Evolutionary conservation across 768 basidiomycete genomes (phyloP).

Genomic region (Leccinellum luteum): DNA sequence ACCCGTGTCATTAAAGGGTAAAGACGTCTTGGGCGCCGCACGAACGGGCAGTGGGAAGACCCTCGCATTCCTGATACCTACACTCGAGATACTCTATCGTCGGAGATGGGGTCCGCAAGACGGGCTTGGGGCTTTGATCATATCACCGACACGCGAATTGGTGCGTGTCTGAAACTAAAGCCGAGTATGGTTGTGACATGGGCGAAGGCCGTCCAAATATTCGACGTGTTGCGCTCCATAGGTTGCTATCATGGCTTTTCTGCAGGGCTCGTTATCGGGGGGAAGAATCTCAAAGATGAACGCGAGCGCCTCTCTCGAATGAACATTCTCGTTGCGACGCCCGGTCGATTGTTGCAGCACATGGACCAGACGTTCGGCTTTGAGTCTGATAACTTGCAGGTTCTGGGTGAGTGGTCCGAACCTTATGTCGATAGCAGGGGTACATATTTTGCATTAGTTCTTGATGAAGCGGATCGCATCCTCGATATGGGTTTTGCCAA

Average conservation of each 20-base stretch:
- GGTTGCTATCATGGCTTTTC: conserved; percentile 91
- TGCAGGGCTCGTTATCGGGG: conserved; percentile 93
- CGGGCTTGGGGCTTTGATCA: conserved; percentile 83
- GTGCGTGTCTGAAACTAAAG: conserved; percentile 41
- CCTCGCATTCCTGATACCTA: conserved; percentile 66
- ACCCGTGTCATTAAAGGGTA: conserved; percentile 57
- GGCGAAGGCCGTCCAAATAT: conserved; percentile 91
- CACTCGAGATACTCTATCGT: conserved; percentile 62
- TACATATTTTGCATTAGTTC: conserved; percentile 49
- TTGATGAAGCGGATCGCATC: conserved; percentile 96
- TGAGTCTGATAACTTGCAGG: conserved; percentile 85
- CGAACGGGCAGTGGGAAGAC: conserved; percentile 75
- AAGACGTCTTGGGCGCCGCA: conserved; percentile 68
- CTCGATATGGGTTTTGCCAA: conserved; percentile 95
- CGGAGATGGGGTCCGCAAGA: conserved; percentile 71
- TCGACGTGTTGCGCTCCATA: conserved; percentile 91
- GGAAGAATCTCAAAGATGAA: conserved; percentile 94
- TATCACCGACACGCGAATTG: conserved; percentile 91
- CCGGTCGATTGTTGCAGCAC: conserved; percentile 91
- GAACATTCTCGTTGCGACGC: conserved; percentile 99
- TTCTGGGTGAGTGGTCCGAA: conserved; percentile 61
- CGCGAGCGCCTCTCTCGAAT: conserved; percentile 83
- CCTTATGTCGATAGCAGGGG: background rate
- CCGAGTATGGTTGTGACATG: conserved; percentile 2
- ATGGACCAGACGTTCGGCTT: conserved; percentile 98